phyloP scores from a whole-genome alignment of 345 rosid species.

The Arabidopsis arenosa region DNA sequence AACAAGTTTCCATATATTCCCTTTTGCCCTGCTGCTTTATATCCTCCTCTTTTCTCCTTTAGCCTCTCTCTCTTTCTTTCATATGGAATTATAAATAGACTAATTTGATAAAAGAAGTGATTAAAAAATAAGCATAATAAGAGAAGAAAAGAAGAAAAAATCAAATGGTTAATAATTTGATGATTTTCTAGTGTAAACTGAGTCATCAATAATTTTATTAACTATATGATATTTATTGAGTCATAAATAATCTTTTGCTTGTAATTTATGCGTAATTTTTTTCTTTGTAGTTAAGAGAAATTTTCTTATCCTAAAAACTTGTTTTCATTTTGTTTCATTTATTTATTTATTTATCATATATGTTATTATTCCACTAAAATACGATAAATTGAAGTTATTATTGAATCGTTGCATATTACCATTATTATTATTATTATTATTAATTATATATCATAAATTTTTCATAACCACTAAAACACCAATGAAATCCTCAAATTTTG shows the following conservation, averaged over 20 bases:
- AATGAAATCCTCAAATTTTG: background rate
- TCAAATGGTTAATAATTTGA: background rate
- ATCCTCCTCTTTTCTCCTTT: slow-evolving; percentile 44
- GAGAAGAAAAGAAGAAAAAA: background rate
- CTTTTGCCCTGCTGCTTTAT: slow-evolving; percentile 48
- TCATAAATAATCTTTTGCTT: too few species aligned
- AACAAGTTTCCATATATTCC: slow-evolving; percentile 54
- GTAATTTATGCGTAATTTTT: too few species aligned
- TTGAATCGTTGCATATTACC: background rate
- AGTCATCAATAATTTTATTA: background rate
- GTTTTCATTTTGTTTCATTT: too few species aligned
- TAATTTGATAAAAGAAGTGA: slow-evolving; percentile 11
- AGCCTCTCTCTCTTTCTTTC: slow-evolving; percentile 38
- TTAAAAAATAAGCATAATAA: slow-evolving; percentile 11
- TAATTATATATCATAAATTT: too few species aligned
- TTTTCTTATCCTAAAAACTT: too few species aligned
- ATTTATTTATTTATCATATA: too few species aligned
- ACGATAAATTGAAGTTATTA: too few species aligned
- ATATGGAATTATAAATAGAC: slow-evolving; percentile 19
- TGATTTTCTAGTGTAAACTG: background rate
- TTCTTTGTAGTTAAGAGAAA: too few species aligned
- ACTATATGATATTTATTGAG: background rate
- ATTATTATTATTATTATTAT: too few species aligned
- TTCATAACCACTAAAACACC: too few species aligned
- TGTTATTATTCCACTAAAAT: too few species aligned